A percentile compares a stretch with the other conserved stretches of the same genome.
These are phyloP conservation scores for Wickerhamomyces queroliae DNA, from an alignment of 805 yeast genomes.

Conservation along the genomic window DNA sequence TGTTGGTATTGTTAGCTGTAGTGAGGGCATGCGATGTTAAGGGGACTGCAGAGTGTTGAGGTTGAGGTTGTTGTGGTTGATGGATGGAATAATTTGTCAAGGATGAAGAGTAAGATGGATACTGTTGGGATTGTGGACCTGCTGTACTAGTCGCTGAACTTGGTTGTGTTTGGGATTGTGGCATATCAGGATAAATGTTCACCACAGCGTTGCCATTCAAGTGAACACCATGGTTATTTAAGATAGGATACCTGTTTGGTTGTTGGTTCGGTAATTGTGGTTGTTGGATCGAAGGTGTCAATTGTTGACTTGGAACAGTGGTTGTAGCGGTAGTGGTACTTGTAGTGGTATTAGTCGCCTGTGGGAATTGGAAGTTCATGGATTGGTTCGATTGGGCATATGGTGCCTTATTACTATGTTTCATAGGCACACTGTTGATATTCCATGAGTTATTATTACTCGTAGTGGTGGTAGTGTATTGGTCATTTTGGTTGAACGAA, in stretches of 20 bases:
- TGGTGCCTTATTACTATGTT: not conserved
- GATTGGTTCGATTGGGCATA: constrained; percentile 1
- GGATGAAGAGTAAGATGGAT: no score
- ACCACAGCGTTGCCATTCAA: constrained; percentile 1
- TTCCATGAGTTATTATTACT: not conserved
- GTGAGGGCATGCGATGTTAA: no score
- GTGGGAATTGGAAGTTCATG: constrained; percentile 1
- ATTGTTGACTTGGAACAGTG: constrained; percentile 4
- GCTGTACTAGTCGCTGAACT: not conserved
- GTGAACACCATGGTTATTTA: not conserved
- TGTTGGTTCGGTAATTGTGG: constrained; percentile 1
- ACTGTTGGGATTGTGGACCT: constrained; percentile 1
- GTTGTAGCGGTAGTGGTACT: constrained; percentile 1
- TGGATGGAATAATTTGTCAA: no score
- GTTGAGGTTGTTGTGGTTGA: no score
- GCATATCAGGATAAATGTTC: not conserved
- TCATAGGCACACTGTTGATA: not conserved
- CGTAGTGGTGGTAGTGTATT: not conserved
- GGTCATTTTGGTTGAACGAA: not conserved
- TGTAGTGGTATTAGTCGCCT: not conserved
- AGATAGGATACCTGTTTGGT: not conserved
- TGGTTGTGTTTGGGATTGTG: not conserved
- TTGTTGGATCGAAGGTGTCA: constrained; percentile 6
- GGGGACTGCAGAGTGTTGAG: no score
- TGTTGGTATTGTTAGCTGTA: no score